These are phyloP conservation scores for Nakazawaea ishiwadae DNA, from an alignment of 805 yeast genomes.

Conservation along the genomic window DNA sequence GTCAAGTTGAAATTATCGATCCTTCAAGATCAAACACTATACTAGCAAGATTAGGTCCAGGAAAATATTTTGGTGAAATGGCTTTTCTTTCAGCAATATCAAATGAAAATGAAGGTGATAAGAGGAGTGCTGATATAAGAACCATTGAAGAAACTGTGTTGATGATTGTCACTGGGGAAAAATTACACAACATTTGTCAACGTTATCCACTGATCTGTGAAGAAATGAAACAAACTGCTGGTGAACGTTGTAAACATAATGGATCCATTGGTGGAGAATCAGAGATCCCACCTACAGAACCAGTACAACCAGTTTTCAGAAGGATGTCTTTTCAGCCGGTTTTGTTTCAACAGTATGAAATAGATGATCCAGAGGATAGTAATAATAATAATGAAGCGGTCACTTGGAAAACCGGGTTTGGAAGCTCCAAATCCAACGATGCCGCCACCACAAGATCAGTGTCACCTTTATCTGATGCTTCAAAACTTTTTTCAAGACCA, in stretches of 20 bases:
- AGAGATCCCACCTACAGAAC: background rate
- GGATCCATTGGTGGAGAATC: slow-evolving; percentile 18
- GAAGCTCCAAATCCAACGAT: no score
- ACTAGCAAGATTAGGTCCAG: slow-evolving; percentile 55
- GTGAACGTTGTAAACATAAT: slow-evolving; percentile 35
- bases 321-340: slow-evolving; percentile 14
- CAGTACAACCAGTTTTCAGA: slow-evolving; percentile 1
- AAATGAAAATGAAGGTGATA: slow-evolving; percentile 17
- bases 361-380: background rate
- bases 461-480: slow-evolving; percentile 3
- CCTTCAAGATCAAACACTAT: slow-evolving; percentile 33
- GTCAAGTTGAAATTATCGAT: slow-evolving; percentile 65
- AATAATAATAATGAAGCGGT: no score
- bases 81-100: slow-evolving; percentile 51
- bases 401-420: background rate
- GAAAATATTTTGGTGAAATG: slow-evolving; percentile 76
- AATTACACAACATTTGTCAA: slow-evolving; percentile 47
- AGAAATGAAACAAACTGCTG: slow-evolving; percentile 59
- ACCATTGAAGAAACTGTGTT: slow-evolving; percentile 57
- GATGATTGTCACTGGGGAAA: slow-evolving; percentile 52
- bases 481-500: background rate
- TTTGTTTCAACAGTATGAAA: background rate
- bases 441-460: no score
- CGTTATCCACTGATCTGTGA: slow-evolving; percentile 55
- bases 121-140: slow-evolving; percentile 61